These are phyloP conservation scores for Pachysandra terminalis DNA, from an alignment of 164 flowering plant genomes.

Conservation along the genomic window DNA sequence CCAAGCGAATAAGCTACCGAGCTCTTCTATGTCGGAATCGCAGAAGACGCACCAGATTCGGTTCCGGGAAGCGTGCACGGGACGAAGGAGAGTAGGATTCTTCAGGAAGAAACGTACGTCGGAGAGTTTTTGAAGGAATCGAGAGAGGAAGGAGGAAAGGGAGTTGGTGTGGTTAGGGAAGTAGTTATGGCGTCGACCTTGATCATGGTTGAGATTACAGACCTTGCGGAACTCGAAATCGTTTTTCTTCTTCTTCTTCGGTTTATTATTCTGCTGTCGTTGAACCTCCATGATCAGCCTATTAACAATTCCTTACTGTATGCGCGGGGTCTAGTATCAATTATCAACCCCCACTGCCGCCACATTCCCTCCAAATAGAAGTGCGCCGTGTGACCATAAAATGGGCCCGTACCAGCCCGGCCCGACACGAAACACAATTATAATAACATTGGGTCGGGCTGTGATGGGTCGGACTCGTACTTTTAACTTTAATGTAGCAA, in stretches of 20 bases:
- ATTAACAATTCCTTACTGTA: too few species aligned
- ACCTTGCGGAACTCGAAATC: slow-evolving; percentile 78
- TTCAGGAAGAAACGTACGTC: slow-evolving; percentile 61
- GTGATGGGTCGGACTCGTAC: too few species aligned
- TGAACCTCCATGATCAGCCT: slow-evolving; percentile 2
- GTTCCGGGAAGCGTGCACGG: slow-evolving; percentile 45
- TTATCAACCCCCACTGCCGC: too few species aligned
- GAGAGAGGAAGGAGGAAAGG: slow-evolving; percentile 61
- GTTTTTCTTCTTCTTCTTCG: slow-evolving; percentile 18
- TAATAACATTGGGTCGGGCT: too few species aligned
- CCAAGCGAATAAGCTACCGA: slow-evolving; percentile 60
- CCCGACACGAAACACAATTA: too few species aligned
- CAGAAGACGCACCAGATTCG: slow-evolving; percentile 94
- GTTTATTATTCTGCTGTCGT: slow-evolving; percentile 8
- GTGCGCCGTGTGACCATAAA: too few species aligned
- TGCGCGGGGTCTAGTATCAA: too few species aligned
- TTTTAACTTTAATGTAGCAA: too few species aligned
- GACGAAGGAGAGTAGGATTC: slow-evolving; percentile 51
- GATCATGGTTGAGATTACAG: slow-evolving; percentile 68
- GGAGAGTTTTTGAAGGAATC: slow-evolving; percentile 55
- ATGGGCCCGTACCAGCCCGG: too few species aligned
- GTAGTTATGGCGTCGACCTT: slow-evolving; percentile 74
- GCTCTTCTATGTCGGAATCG: slow-evolving; percentile 52
- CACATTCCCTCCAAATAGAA: too few species aligned
- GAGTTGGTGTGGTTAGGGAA: slow-evolving; percentile 62